Base-by-base conservation (phyloP, 169 alveolate genomes). In the Theileria parva region DNA sequence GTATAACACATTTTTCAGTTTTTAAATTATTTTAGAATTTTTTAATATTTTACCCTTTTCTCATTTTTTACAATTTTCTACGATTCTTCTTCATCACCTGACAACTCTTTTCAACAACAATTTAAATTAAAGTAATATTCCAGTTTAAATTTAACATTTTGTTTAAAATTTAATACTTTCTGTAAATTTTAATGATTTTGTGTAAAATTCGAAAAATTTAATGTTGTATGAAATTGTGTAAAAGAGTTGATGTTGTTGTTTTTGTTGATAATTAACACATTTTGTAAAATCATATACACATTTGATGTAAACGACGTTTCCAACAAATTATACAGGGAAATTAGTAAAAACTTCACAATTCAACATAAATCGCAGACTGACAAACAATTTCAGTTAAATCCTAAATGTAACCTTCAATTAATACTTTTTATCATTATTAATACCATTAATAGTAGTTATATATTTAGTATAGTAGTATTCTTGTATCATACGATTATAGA, bases 361-460 rank as follows among this genome's bases (percentile, higher is more conserved):
- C 39, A 21, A 13, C 39, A 61, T 27, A 61, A 61, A n/a, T 21
- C 44, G 51, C 71, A 27, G 15, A 23, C 25, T 6, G 39, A 15
- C 3, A 63, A 23, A 39, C 34, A 0, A 15, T 39, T 55, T 19
- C 37, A 34, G 3, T 25, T 69, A 13, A 55, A 69, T 69, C 77
- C 77, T 5, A 55, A 69, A 69, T 69, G 77, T 69, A 19, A 32
- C 23, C 37, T 69, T 27, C 30, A 69, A 19, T 69, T 55, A 51
- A 11, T 6, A 6, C 39, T 37, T 65, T n/a, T 21, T n/a, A n/a
- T 32, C 37, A 32, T 32, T 32, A 32, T 1, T 32, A 32, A 44
- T 13, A 44, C 12, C 15, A 44, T 13, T 44, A 44, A 44, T 13
- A 8, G 19, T 13, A 44, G 2, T 11, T 44, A 44, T 44, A 7